Evolutionary conservation across 345 rosid species (phyloP).

Genomic region (Draba incana): DNA sequence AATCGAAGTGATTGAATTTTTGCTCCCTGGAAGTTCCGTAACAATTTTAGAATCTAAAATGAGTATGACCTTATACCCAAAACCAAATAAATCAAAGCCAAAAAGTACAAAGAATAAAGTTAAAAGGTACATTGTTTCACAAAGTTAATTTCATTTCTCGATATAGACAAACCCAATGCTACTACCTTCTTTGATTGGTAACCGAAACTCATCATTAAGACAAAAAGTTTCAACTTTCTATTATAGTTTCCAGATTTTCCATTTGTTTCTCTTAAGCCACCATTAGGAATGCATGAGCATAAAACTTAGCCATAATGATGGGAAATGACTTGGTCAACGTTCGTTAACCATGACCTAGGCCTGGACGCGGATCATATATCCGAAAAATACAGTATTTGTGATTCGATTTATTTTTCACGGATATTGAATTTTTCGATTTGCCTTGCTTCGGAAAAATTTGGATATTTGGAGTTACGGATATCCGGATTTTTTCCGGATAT

Average conservation of each 20-base stretch:
- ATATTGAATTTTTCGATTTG: too few relatives aligned
- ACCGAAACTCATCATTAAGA: conserved; percentile 40
- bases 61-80: conserved; percentile 23
- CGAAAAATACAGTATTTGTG: too few relatives aligned
- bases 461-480: too few relatives aligned
- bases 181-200: conserved; percentile 42
- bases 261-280: conserved; percentile 35
- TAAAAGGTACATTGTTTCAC: conserved; percentile 39
- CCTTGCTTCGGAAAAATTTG: too few relatives aligned
- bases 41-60: conserved; percentile 24
- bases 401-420: too few relatives aligned
- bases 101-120: conserved; percentile 37
- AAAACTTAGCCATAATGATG: conserved; percentile 26
- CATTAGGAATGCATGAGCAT: conserved; percentile 17
- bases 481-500: too few relatives aligned
- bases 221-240: conserved; percentile 41
- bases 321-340: conserved; percentile 31
- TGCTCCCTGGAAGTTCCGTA: not conserved
- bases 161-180: conserved; percentile 35
- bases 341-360: too few relatives aligned
- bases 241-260: conserved; percentile 31
- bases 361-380: too few relatives aligned
- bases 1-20: conserved; percentile 1
- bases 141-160: conserved; percentile 36
- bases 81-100: conserved; percentile 29